Evolutionary conservation across 1,284 basidiomycete species (phyloP).

Genomic region (Papiliotrema laurentii): DNA sequence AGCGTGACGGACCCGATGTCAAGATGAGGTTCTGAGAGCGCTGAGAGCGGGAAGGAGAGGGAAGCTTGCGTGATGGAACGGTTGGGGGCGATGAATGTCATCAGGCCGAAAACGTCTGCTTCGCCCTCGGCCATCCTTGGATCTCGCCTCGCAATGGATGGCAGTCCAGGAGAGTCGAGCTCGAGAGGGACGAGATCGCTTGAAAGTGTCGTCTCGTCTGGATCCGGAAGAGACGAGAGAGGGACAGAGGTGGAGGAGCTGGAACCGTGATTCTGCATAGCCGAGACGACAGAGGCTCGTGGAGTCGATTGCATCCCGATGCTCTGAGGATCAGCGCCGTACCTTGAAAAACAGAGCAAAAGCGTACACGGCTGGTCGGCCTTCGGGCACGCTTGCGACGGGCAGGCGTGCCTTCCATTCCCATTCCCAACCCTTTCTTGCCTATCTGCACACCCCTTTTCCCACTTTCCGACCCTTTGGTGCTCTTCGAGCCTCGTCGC

Average conservation of each 20-base stretch:
- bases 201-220: not conserved
- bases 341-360: not conserved
- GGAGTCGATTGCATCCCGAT: slow-evolving; percentile 9
- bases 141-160: not conserved
- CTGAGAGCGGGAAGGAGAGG: not conserved
- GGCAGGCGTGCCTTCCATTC: slow-evolving; percentile 21
- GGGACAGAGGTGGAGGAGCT: slow-evolving; percentile 6
- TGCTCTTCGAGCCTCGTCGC: not conserved
- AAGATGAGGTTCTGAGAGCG: not conserved
- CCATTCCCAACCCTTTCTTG: slow-evolving; percentile 17
- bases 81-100: not conserved
- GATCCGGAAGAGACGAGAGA: slow-evolving; percentile 6
- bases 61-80: not conserved
- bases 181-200: not conserved
- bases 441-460: not conserved
- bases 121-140: not conserved
- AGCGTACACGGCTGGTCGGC: not conserved
- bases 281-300: not conserved
- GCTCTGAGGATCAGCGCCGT: slow-evolving; percentile 4
- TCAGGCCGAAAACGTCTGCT: slow-evolving; percentile 7
- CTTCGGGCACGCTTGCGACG: slow-evolving; percentile 5
- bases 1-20: not conserved
- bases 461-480: not conserved
- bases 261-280: not conserved
- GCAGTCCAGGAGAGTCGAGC: not conserved